Evolutionary conservation across 1,284 basidiomycete genomes (phyloP), one percentile per base, ranked within the genome.

Genomic region (Cryptococcus sp.): DNA sequence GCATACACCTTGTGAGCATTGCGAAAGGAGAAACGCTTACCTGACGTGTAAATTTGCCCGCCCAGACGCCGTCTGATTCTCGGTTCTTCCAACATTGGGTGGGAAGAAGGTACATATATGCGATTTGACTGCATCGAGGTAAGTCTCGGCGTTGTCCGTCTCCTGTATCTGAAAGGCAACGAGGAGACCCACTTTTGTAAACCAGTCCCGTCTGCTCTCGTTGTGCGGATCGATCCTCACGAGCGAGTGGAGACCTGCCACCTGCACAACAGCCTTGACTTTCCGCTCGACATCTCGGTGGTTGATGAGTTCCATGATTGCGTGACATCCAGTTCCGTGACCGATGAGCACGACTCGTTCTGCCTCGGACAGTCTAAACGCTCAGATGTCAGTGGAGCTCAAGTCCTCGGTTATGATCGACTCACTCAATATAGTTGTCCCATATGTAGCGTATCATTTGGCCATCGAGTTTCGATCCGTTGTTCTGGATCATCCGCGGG

Each of bases 391-490:
- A n/a, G 45, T 37, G 23, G 23, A 44, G 25, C 15, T 40, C 25
- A 17, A 15, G 7, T 7, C 16, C 1, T 5, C 22, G n/a, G n/a
- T 25, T 20, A 46, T 19, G 17, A 43, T 6, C 41, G 59, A 84
- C 78, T 50, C 63, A 93, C 91, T 89, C 85, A 55, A 96, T 82
- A 65, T 93, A 92, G 73, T 97, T 95, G 77, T 98, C 94, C 95
- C 95, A 99, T 3, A 98, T 75, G 70, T 95, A 95, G 7, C 83
- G 81, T 59, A 94, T 75, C 22, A 93, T 78, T 29, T 89, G 84
- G 44, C 50, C 75, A 67, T 57, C 74, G n/a, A 55, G 25, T 56
- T 67, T 57, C 17, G 64, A 59, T 15, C 68, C 73, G 10, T 49
- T 49, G 34, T 71, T 69, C 3, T 57, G 52, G 25, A 72, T 64